A percentile compares a stretch with the other conserved stretches of the same genome.
These are phyloP conservation scores for Talaromyces verruculosus DNA, from an alignment of 2,329 filamentous ascomycete genomes.

Conservation along the genomic window DNA sequence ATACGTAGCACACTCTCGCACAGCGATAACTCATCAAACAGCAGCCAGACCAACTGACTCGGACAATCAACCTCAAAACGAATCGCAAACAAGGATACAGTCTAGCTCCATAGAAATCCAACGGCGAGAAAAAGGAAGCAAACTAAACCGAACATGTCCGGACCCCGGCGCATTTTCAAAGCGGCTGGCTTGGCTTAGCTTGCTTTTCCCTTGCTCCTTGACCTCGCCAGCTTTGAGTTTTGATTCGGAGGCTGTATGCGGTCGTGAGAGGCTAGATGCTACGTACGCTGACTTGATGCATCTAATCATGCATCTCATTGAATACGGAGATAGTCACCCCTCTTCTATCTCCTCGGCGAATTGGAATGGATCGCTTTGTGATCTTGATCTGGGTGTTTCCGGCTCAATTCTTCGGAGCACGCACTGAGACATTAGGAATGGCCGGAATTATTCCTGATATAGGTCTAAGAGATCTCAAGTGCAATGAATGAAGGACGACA, in stretches of 20 bases:
- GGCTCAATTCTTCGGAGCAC: neutral
- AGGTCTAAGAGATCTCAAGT: neutral
- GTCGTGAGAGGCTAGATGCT: neutral
- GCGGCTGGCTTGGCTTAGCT: slow-evolving; percentile 1
- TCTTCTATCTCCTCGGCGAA: slow-evolving; percentile 1
- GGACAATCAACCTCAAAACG: neutral
- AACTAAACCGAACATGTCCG: neutral
- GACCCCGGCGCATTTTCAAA: neutral
- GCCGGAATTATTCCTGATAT: neutral
- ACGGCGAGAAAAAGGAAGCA: neutral
- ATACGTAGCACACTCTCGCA: neutral
- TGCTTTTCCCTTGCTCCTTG: slow-evolving; percentile 4
- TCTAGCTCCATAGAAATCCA: neutral
- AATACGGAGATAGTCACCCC: neutral
- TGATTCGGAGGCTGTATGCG: neutral
- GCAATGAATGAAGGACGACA: neutral
- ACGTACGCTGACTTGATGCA: neutral
- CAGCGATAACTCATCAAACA: neutral
- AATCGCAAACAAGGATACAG: neutral
- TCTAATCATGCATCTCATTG: slow-evolving; percentile 8
- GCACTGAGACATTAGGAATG: neutral
- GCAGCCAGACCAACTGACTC: neutral
- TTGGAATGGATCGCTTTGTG: neutral
- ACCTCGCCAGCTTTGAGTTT: neutral
- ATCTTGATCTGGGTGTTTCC: neutral